phyloP scores from a whole-genome alignment of 352 stramenopile genomes.

The Phytopythium cucurbitacearum region DNA sequence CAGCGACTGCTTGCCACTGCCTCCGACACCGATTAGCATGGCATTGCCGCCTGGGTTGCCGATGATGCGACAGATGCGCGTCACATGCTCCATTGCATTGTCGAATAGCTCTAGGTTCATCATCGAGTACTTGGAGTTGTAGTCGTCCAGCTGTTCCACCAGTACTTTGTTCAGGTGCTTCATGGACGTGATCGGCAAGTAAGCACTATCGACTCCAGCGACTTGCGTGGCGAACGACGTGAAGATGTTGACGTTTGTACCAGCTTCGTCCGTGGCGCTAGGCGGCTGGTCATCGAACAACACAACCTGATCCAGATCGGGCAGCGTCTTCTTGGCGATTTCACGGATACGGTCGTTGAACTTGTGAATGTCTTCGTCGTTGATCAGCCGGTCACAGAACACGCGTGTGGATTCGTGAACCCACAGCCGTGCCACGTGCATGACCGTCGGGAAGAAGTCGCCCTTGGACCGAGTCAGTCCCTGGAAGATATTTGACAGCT shows the following conservation, averaged over 20 bases:
- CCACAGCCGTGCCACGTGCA: slow-evolving; percentile 90
- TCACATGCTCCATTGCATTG: slow-evolving; percentile 97
- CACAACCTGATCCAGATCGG: slow-evolving; percentile 79
- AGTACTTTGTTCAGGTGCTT: slow-evolving; percentile 88
- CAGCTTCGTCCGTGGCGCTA: slow-evolving; percentile 17
- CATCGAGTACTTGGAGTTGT: slow-evolving; percentile 96
- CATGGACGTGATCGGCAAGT: slow-evolving; percentile 73
- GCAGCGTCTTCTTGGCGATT: slow-evolving; percentile 90
- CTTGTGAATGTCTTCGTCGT: slow-evolving; percentile 91
- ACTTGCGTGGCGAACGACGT: slow-evolving; percentile 91
- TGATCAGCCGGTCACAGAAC: slow-evolving; percentile 96
- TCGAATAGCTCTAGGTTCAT: slow-evolving; percentile 99
- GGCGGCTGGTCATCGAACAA: slow-evolving; percentile 74
- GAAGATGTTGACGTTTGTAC: slow-evolving; percentile 88
- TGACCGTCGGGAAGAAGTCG: slow-evolving; percentile 89
- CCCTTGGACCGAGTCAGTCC: slow-evolving; percentile 89
- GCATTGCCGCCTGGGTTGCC: slow-evolving; percentile 94
- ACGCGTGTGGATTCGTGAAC: slow-evolving; percentile 97
- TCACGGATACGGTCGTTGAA: slow-evolving; percentile 92
- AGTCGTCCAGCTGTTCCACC: slow-evolving; percentile 93
- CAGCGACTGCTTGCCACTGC: slow-evolving; percentile 95
- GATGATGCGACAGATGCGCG: slow-evolving; percentile 96
- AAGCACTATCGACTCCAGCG: slow-evolving; percentile 59
- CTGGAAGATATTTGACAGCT: slow-evolving; percentile 97
- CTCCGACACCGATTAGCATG: slow-evolving; percentile 97